Evolutionary conservation across 768 basidiomycete species (phyloP), one percentile per base, ranked within the genome.

Genomic region (Agaricus blazei): DNA sequence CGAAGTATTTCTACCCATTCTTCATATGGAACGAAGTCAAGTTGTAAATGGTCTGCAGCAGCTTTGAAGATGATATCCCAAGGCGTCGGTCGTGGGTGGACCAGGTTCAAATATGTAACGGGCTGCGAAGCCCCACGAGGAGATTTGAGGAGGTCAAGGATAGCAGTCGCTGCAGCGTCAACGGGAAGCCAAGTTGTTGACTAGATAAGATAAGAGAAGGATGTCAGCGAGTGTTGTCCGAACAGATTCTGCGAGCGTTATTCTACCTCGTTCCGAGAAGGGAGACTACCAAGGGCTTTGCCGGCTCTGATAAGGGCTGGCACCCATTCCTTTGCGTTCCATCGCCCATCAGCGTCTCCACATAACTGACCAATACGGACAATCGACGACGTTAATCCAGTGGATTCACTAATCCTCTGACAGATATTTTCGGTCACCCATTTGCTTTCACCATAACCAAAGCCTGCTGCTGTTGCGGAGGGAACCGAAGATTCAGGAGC

Each of bases 241-340:
- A 19, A 19, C 19, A 19, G 19, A 19, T 19, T 19, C 19, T 19
- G 19, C 19, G 19, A 19, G 19, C 19, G 11, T 26, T 26, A 23
- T 14, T 12, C 19, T 28, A 46, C 44, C 44, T 46, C 44, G 23
- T 23, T 11, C 19, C 44, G 44, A 12, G 44, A 27, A 12, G 44
- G 44, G 11, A 46, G 44, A 24, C 44, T 46, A 8, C 44, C 44
- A 5, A 46, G 11, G 11, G 44, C 14, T 46, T 46, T 46, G 3
- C 44, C 44, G 14, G 28, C 24, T 28, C 26, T 46, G 24, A 46
- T 46, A 11, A 46, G 28, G 11, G 44, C 44, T 46, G 77, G 75
- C 24, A 78, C 63, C 78, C 78, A 80, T 52, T 80, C 78, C 2
- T 56, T 59, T 9, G 63, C 53, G 52, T 71, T 75, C 78, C 78